Evolutionary conservation across 2,329 filamentous ascomycete species (phyloP), one percentile per base, ranked within the genome.

Genomic region (Pestalotiopsis sp.): DNA sequence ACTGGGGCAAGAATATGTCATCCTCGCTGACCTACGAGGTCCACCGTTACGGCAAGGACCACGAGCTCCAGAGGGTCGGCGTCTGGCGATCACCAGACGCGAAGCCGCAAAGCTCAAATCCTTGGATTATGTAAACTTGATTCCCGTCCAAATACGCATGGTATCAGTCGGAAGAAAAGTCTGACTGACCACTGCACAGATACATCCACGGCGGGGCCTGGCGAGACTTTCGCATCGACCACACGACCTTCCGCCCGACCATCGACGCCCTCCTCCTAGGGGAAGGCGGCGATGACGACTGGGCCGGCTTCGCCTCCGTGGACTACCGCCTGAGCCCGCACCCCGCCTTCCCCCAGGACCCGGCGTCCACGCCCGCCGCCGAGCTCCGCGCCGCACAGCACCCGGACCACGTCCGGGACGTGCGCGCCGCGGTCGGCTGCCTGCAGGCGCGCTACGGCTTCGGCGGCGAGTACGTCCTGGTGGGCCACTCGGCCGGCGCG

Each of bases 171-270:
- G 13, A 20, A 7, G 11, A 9, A 9, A 25, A 7, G 27, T 14
- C 20, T 61, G 20, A 23, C 27, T 27, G 9, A 49, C 38, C 11
- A 3, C 13, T 56, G 23, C 45, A 20, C 31, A 83, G 83, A 69
- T 90, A 84, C 77, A 84, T 91, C 74, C 89, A 91, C 75, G 89
- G 89, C 71, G 89, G 89, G 70, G 88, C 85, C 70, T 91, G 89
- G 89, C 83, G 88, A 68, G 89, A 91, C 76, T 88, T 88, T 57
- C 78, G 79, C 66, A 81, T 85, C 67, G 81, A 81, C 57, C 80
- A 84, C 36, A 74, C 82, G 65, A 82, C 82, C 68, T 87, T 88
- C 72, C 17, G 45, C 7, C 45, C 45, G 3, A 63, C 60, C 36
- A 81, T 88, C 64, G 76, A 80, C 68, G 74, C 78, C 45, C 77